These are phyloP conservation scores for Coprinopsis cinerea DNA, from an alignment of 768 basidiomycete genomes.

Conservation along the genomic window DNA sequence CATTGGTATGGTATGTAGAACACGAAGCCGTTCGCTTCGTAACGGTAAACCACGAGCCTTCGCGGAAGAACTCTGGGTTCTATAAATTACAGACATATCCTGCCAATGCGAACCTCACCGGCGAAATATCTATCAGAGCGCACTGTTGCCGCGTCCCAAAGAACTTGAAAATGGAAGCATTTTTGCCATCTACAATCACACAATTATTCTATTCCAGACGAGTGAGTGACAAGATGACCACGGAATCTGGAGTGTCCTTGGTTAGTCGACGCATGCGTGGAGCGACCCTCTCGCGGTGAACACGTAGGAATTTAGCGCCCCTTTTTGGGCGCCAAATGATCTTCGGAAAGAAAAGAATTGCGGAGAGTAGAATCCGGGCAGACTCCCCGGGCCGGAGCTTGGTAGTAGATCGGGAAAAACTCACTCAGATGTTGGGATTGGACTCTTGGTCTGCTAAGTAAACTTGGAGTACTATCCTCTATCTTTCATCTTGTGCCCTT, in stretches of 20 bases:
- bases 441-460: too few relatives aligned
- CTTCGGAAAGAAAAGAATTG: too few relatives aligned
- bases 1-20: neutral
- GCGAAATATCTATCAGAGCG: conserved; percentile 1
- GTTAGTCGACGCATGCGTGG: too few relatives aligned
- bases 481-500: too few relatives aligned
- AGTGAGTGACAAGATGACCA: neutral
- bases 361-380: too few relatives aligned
- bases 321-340: neutral
- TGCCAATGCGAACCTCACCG: neutral
- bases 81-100: neutral
- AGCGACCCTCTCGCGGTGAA: too few relatives aligned
- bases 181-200: conserved; percentile 1
- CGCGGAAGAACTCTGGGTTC: conserved; percentile 3
- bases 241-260: neutral
- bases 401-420: neutral
- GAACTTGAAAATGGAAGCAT: conserved; percentile 4
- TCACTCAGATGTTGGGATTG: too few relatives aligned
- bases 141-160: neutral
- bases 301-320: too few relatives aligned
- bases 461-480: too few relatives aligned
- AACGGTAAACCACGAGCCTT: neutral
- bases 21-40: neutral
- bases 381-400: neutral
- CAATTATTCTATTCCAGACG: neutral